phyloP scores from a whole-genome alignment of 352 stramenopile species.

The Blastocystis sp. region DNA sequence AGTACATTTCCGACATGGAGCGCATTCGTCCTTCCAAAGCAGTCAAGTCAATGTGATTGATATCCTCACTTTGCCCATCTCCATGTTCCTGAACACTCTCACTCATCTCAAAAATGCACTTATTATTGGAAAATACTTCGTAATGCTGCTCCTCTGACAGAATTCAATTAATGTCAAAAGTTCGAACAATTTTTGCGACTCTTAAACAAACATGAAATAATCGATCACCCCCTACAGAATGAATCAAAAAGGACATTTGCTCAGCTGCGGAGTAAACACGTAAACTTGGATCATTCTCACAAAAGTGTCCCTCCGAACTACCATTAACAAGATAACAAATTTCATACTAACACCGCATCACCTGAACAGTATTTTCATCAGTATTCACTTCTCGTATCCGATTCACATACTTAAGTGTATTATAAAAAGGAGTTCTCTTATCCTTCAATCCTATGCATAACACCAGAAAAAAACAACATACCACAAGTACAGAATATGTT shows the following conservation, averaged over 20 bases:
- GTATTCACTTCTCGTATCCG: constrained; percentile 13
- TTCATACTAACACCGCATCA: constrained; percentile 9
- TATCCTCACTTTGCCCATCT: background rate
- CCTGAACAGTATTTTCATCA: constrained; percentile 10
- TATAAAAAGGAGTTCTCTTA: constrained; percentile 40
- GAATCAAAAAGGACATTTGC: constrained; percentile 58
- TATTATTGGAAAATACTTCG: background rate
- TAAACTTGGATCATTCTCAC: constrained; percentile 58
- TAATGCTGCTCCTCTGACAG: background rate
- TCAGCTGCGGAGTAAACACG: background rate
- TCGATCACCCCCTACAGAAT: constrained; percentile 47
- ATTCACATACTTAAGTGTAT: constrained; percentile 62
- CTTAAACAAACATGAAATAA: background rate
- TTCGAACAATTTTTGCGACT: background rate
- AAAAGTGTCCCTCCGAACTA: constrained; percentile 47
- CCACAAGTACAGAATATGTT: constrained; percentile 51
- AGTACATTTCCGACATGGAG: constrained; percentile 47
- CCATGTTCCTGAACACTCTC: background rate
- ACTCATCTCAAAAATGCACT: background rate
- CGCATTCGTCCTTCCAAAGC: background rate
- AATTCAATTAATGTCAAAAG: background rate
- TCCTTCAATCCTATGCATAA: constrained; percentile 46
- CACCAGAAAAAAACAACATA: background rate
- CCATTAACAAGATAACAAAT: background rate
- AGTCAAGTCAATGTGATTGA: background rate